Conservation (phyloP, 768 basidiomycete genomes). For the Lactarius evosmus region DNA sequence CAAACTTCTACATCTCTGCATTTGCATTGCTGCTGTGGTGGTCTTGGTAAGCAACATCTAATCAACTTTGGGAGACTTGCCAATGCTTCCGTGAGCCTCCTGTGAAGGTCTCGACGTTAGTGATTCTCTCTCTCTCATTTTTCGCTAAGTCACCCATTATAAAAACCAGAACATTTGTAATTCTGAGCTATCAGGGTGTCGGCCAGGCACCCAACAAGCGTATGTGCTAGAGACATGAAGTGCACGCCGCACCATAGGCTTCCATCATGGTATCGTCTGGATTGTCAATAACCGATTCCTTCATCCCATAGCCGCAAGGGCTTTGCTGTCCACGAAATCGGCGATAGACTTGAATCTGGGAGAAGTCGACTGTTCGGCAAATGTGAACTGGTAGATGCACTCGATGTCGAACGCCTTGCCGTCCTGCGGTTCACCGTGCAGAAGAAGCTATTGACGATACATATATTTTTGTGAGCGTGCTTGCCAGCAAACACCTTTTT, state of each 20-base stretch:
- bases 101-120: not conserved
- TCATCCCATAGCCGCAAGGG: not conserved
- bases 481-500: too few species aligned
- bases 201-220: not conserved
- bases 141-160: not conserved
- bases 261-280: not conserved
- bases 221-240: not conserved
- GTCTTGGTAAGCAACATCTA: not conserved
- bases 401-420: constrained; percentile 13
- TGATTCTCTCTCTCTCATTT: not conserved
- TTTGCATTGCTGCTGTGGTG: too few species aligned
- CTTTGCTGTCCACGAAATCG: constrained; percentile 6
- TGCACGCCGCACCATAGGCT: not conserved
- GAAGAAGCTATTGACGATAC: not conserved
- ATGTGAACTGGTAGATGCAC: constrained; percentile 10
- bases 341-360: constrained; percentile 3
- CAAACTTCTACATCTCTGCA: not conserved
- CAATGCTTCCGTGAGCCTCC: not conserved
- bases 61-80: too few species aligned
- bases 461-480: not conserved
- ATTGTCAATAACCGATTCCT: not conserved
- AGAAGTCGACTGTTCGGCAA: not conserved
- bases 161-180: not conserved
- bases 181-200: not conserved
- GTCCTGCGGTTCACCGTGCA: constrained; percentile 1